phyloP scores from a whole-genome alignment of 1,284 basidiomycete species.

The Sporisorium sorghi region DNA sequence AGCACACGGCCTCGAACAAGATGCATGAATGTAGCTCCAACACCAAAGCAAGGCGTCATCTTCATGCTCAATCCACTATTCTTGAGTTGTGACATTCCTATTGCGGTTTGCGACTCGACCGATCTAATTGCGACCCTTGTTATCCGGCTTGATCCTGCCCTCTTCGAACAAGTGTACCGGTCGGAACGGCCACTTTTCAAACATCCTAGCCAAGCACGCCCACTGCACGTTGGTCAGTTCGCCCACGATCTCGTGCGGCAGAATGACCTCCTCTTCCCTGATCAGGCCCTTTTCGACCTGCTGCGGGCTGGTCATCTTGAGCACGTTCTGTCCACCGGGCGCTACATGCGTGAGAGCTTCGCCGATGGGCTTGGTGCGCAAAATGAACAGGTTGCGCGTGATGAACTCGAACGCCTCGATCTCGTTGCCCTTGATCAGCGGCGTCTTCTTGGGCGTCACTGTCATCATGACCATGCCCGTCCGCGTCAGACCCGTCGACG shows the following conservation, averaged over 20 bases:
- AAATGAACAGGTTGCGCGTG: slow-evolving; percentile 62
- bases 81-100: background rate
- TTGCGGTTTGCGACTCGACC: background rate
- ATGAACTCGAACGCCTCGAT: slow-evolving; percentile 65
- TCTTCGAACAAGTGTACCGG: slow-evolving; percentile 58
- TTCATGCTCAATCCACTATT: slow-evolving; percentile 2
- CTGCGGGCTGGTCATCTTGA: slow-evolving; percentile 51
- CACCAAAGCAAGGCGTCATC: background rate
- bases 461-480: slow-evolving; percentile 54
- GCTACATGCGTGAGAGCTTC: slow-evolving; percentile 61
- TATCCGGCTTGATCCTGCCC: slow-evolving; percentile 46
- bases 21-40: slow-evolving; percentile 19
- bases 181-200: slow-evolving; percentile 67
- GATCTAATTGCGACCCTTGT: slow-evolving; percentile 25
- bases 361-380: slow-evolving; percentile 47
- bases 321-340: slow-evolving; percentile 62
- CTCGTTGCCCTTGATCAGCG: slow-evolving; percentile 45
- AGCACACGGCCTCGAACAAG: slow-evolving; percentile 59
- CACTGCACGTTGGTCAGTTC: slow-evolving; percentile 62
- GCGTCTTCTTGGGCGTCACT: slow-evolving; percentile 55
- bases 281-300: slow-evolving; percentile 41
- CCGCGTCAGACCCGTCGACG: slow-evolving; percentile 46
- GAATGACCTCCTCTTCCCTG: slow-evolving; percentile 39
- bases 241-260: slow-evolving; percentile 50
- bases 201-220: slow-evolving; percentile 60